Evolutionary conservation across 2,329 filamentous ascomycete genomes (phyloP), one percentile per base, ranked within the genome.

Genomic region (Fusarium annulatum): DNA sequence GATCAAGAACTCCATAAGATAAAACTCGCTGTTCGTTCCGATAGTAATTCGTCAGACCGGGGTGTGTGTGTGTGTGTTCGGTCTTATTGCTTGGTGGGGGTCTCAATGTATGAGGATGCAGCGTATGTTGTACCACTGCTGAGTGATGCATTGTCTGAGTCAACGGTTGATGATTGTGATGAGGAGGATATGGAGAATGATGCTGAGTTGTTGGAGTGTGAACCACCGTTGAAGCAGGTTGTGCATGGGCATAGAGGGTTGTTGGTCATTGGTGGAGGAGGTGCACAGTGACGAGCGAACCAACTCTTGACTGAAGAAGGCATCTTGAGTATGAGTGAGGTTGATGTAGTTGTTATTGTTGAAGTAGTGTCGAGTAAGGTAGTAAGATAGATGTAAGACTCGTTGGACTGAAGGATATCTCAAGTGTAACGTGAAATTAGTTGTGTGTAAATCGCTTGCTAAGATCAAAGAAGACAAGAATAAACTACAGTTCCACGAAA

Each of bases 261-360:
- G 66, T 74, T 73, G 75, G 78, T 80, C 74, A 82, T 76, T 51
- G 83, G 82, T 4, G 82, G 82, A 23, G 81, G 80, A 61, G 83
- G 81, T 53, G 82, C 76, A 70, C 81, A 83, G 79, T 84, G 83
- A 69, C 82, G 82, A 55, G 81, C 80, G 67, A 83, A 84, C 83
- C 83, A 84, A 71, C 76, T 79, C 56, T 79, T 80, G 51, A 71
- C 76, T 57, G 75, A 66, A 39, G 80, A 82, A 68, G 81, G 74
- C 80, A 82, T 81, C 52, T 52, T 77, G 74, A 59, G 62, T 59
- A 38, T 51, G 28, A 36, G 41, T 26, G 51, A 49, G 34, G 28
- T 19, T n/a, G 18, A 26, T 26, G 2, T 45, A 26, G 26, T 33
- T 33, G 39, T 28, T 26, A 30, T 26, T 12, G 23, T 39, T 58